Percentiles rank a stretch among this genome's conserved stretches.
These are phyloP conservation scores for Pouteria campechiana DNA, from an alignment of 179 eudicot genomes.

Conservation along the genomic window DNA sequence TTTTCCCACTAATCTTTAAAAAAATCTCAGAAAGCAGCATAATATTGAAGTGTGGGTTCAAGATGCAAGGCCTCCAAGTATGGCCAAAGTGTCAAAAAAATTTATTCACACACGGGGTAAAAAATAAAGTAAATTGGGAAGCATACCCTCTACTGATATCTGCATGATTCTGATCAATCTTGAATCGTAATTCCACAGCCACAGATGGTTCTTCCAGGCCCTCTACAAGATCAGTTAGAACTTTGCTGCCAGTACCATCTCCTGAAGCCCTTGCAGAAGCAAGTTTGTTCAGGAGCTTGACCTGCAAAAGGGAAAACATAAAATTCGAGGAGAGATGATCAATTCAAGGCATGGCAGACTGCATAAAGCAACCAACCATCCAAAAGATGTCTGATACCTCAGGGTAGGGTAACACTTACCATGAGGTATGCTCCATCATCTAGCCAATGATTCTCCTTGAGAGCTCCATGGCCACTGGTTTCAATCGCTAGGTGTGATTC, in stretches of 20 bases:
- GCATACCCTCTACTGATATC: constrained; percentile 93
- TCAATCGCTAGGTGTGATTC: constrained; percentile 97
- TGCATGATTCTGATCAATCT: constrained; percentile 72
- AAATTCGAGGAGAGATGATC: not conserved
- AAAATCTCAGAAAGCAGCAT: no score
- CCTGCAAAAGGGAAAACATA: constrained; percentile 29
- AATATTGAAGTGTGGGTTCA: no score
- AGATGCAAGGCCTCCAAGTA: no score
- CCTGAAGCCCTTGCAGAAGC: constrained; percentile 90
- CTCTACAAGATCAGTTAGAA: constrained; percentile 79
- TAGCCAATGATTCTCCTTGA: constrained; percentile 97
- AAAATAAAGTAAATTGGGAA: no score
- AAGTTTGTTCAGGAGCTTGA: constrained; percentile 87
- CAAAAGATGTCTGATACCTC: not conserved
- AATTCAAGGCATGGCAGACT: no score
- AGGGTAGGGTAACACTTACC: constrained; percentile 27
- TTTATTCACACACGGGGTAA: no score
- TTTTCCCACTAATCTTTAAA: no score
- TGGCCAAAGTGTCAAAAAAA: no score
- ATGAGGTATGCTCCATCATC: constrained; percentile 99
- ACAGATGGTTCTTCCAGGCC: constrained; percentile 76
- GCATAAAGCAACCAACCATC: not conserved
- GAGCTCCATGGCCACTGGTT: constrained; percentile 99
- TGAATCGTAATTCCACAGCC: constrained; percentile 72
- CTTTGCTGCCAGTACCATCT: constrained; percentile 66